phyloP scores from a whole-genome alignment of 805 yeast genomes.

The Priceomyces castillae region DNA sequence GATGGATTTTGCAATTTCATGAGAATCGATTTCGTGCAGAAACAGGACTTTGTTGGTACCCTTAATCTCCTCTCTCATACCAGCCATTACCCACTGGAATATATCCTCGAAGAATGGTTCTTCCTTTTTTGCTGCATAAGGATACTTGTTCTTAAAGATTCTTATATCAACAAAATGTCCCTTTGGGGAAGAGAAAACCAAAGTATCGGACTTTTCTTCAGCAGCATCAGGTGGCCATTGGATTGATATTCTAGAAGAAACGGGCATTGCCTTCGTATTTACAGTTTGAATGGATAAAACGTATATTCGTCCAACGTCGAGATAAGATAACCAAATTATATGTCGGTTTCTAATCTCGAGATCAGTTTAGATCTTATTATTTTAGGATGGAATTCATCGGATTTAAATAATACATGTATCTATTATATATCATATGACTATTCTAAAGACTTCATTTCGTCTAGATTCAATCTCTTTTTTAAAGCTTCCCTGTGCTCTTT shows the following conservation, averaged over 20 bases:
- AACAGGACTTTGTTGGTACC: slow-evolving; percentile 38
- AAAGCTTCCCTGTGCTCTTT: slow-evolving; percentile 12
- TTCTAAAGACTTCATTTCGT: slow-evolving; percentile 5
- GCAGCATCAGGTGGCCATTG: slow-evolving; percentile 48
- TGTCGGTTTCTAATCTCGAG: not conserved
- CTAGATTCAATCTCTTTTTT: slow-evolving; percentile 11
- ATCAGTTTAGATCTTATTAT: no score
- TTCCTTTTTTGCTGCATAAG: slow-evolving; percentile 7
- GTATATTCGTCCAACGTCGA: not conserved
- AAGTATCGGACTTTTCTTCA: slow-evolving; percentile 45
- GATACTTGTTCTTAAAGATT: slow-evolving; percentile 18
- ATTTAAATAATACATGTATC: not conserved
- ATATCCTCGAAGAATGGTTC: slow-evolving; percentile 20
- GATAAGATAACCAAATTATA: not conserved
- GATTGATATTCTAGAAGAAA: slow-evolving; percentile 50
- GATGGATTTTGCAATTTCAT: slow-evolving; percentile 28
- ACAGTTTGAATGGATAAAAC: not conserved
- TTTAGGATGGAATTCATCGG: no score
- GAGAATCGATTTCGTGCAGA: slow-evolving; percentile 43
- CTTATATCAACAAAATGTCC: slow-evolving; percentile 50
- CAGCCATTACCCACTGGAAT: slow-evolving; percentile 61
- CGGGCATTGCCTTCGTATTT: slow-evolving; percentile 15
- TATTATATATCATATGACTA: not conserved
- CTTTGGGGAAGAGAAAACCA: slow-evolving; percentile 45
- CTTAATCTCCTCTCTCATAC: slow-evolving; percentile 40